Base-by-base conservation (phyloP, 2,329 filamentous ascomycete species). In the Cadophora sp. region DNA sequence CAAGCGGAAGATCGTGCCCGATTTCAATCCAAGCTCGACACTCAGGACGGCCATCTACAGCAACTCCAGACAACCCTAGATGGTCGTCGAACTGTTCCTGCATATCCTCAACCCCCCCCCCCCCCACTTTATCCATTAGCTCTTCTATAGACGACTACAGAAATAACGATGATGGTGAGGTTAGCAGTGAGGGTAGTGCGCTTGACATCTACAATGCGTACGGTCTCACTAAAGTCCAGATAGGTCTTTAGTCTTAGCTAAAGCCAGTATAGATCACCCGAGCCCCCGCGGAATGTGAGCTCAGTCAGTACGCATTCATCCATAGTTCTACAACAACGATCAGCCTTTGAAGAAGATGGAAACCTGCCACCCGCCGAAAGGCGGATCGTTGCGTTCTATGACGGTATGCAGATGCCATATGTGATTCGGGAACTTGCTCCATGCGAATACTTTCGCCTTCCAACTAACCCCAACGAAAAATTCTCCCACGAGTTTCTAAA, bases 31-130 rank as follows among this genome's bases (percentile, higher is more conserved):
- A 18, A 53, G 14, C 30, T 62, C 6, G 59, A 51, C n/a, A 14
- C 22, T 47, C 58, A 60, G 24, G 33, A 60, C 8, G 36, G 24
- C 36, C 59, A 22, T 24, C 33, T 62, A 7, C 27, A 51, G 22
- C 45, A 11, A 16, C 45, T 62, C 16, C 27, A 51, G 51, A 14
- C 11, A 51, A 39, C 33, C 14, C n/a, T 36, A 6, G 41, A 18
- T 11, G 24, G 11, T 18, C 41, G 13, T 30, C 7, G 24, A 30
- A 5, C 13, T 33, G 22, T 27, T 30, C 24, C 22, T 5, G 14
- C 24, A 16, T 30, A 53, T 53, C 50, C 50, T 4, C 13, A 14
- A 6, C 50, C 50, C 27, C 50, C 50, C 11, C 2, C 24, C 13
- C 50, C 11, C 2, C 24, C 13, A 6, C 14, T 1, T 4, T 16